Evolutionary conservation across 768 basidiomycete species (phyloP).

Genomic region (Boletus rubroflammeus): DNA sequence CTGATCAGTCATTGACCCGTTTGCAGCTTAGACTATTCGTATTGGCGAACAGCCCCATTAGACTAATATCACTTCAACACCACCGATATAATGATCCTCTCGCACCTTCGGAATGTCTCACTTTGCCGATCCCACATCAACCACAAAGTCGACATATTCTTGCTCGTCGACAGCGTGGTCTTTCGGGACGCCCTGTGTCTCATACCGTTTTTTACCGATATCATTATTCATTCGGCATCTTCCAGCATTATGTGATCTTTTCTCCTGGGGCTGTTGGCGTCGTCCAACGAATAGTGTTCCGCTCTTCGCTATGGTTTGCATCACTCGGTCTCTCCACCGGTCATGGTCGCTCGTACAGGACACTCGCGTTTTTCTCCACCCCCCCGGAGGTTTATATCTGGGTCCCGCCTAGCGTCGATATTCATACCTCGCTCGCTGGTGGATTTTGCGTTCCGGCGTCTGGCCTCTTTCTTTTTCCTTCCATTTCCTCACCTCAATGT

Average conservation of each 20-base stretch:
- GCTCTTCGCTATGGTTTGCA: constrained; percentile 28
- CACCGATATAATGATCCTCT: constrained; percentile 28
- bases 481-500: constrained; percentile 36
- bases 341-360: constrained; percentile 40
- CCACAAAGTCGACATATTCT: constrained; percentile 3
- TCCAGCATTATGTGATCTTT: constrained; percentile 30
- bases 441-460: constrained; percentile 22
- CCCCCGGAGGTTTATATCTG: constrained; percentile 27
- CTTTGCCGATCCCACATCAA: constrained; percentile 13
- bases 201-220: constrained; percentile 33
- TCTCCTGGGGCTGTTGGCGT: constrained; percentile 32
- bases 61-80: constrained; percentile 34
- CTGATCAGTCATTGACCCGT: not conserved
- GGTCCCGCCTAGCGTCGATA: constrained; percentile 36
- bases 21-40: constrained; percentile 38
- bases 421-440: constrained; percentile 45
- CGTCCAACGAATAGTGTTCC: constrained; percentile 27
- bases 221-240: constrained; percentile 43
- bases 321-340: constrained; percentile 31
- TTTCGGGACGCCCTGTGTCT: constrained; percentile 21
- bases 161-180: constrained; percentile 12
- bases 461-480: constrained; percentile 22
- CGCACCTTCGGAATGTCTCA: constrained; percentile 27
- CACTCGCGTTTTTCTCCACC: constrained; percentile 20
- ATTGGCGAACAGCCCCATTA: constrained; percentile 33